Conservation (phyloP, 1,284 basidiomycete genomes). For the Ceratobasidium sp. region DNA sequence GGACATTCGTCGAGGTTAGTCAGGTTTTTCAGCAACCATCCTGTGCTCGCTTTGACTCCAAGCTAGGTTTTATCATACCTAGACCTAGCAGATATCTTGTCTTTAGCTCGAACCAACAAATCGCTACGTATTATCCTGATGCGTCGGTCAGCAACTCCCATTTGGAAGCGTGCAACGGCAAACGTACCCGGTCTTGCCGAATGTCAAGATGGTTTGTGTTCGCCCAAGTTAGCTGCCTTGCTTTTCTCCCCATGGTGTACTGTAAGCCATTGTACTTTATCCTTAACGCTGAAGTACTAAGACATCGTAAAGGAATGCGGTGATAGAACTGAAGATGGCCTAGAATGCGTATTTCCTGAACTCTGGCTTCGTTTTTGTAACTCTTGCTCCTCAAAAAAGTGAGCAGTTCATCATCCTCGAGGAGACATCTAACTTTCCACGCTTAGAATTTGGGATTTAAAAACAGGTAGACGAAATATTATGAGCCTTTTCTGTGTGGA, state of each 20-base stretch:
- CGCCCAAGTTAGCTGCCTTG: slow-evolving; percentile 12
- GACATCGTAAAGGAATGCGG: background rate
- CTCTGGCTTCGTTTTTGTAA: background rate
- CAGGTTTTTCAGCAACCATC: background rate
- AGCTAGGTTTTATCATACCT: too few relatives aligned
- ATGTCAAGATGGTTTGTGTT: background rate
- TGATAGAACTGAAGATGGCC: background rate
- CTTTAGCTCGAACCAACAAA: slow-evolving; percentile 14
- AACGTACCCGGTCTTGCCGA: slow-evolving; percentile 2
- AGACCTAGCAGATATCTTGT: background rate
- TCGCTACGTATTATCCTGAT: slow-evolving; percentile 2
- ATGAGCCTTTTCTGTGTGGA: too few relatives aligned
- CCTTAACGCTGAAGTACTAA: background rate
- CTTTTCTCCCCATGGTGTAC: slow-evolving; percentile 15
- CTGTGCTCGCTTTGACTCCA: too few relatives aligned
- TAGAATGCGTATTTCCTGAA: too few relatives aligned
- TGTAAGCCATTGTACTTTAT: background rate
- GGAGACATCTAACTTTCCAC: too few relatives aligned
- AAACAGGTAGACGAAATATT: too few relatives aligned
- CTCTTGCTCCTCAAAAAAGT: too few relatives aligned
- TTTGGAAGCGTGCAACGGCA: background rate
- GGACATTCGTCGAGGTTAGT: too few relatives aligned
- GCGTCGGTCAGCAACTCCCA: background rate
- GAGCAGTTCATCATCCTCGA: too few relatives aligned
- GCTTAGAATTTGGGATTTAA: too few relatives aligned